Conservation (phyloP, 1,284 basidiomycete genomes). For the Rhodotorula mucilaginosa region DNA sequence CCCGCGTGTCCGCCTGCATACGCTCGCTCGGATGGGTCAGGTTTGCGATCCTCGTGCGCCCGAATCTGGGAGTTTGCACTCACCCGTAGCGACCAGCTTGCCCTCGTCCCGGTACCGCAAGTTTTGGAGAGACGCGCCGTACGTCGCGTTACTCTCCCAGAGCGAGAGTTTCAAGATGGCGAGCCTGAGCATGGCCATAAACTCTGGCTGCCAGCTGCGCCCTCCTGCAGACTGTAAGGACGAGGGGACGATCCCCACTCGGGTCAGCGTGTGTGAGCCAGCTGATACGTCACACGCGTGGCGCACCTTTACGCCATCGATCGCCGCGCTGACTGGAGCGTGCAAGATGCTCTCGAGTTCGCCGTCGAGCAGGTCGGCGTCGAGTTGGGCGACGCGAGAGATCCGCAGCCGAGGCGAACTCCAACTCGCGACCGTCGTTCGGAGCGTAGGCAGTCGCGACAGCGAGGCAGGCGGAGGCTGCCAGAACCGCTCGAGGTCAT, state of each 20-base stretch:
- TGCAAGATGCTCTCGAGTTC: slow-evolving; percentile 80
- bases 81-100: slow-evolving; percentile 33
- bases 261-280: not conserved
- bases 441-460: slow-evolving; percentile 9
- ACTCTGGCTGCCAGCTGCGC: slow-evolving; percentile 72
- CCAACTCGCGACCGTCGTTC: slow-evolving; percentile 9
- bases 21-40: not conserved
- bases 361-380: slow-evolving; percentile 86
- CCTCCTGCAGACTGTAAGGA: slow-evolving; percentile 48
- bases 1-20: slow-evolving; percentile 5
- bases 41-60: not conserved
- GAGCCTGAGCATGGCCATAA: slow-evolving; percentile 71
- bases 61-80: not conserved
- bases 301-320: slow-evolving; percentile 49
- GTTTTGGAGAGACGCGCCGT: slow-evolving; percentile 88
- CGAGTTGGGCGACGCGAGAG: slow-evolving; percentile 84
- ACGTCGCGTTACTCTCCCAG: slow-evolving; percentile 76
- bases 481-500: slow-evolving; percentile 23
- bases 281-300: too few species aligned
- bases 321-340: slow-evolving; percentile 73
- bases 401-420: slow-evolving; percentile 29
- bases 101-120: slow-evolving; percentile 56
- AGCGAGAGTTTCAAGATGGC: slow-evolving; percentile 79
- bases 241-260: not conserved
- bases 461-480: slow-evolving; percentile 16